Percentiles rank a stretch among this genome's conserved stretches.
Evolutionary conservation across 345 rosid species (phyloP).

Genomic region (Gossypium bickii): DNA sequence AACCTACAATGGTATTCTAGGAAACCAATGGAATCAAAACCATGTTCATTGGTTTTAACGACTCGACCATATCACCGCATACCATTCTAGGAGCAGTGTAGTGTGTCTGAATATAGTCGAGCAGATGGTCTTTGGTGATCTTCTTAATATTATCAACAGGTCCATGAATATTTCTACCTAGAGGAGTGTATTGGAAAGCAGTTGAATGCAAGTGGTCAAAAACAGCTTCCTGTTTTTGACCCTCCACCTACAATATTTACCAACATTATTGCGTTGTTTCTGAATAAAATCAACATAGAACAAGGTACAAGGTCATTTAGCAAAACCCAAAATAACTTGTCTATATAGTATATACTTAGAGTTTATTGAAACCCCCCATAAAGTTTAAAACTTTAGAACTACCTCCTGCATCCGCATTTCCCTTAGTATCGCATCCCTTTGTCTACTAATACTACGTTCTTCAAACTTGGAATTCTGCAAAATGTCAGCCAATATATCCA

Average conservation of each 20-base stretch:
- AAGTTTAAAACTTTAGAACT: slow-evolving; percentile 6
- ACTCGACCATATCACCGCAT: neutral
- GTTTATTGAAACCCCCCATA: neutral
- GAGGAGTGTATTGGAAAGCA: slow-evolving; percentile 87
- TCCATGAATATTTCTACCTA: slow-evolving; percentile 94
- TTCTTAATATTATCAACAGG: slow-evolving; percentile 78
- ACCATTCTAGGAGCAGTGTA: slow-evolving; percentile 99
- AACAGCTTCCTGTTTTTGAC: slow-evolving; percentile 91
- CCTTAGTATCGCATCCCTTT: slow-evolving; percentile 63
- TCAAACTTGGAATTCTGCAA: slow-evolving; percentile 81
- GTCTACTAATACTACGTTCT: slow-evolving; percentile 55
- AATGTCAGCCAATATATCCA: slow-evolving; percentile 82
- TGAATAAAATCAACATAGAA: no score
- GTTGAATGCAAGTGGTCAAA: slow-evolving; percentile 97
- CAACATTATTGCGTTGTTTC: neutral
- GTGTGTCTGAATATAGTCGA: slow-evolving; percentile 81
- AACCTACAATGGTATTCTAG: no score
- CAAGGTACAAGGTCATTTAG: no score
- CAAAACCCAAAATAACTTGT: no score
- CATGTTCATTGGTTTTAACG: neutral
- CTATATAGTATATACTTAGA: no score
- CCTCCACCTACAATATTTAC: slow-evolving; percentile 58
- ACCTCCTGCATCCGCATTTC: slow-evolving; percentile 55
- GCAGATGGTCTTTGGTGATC: slow-evolving; percentile 71
- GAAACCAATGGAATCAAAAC: neutral